Evolutionary conservation across 768 basidiomycete species (phyloP).

Genomic region (Mycena latifolia): DNA sequence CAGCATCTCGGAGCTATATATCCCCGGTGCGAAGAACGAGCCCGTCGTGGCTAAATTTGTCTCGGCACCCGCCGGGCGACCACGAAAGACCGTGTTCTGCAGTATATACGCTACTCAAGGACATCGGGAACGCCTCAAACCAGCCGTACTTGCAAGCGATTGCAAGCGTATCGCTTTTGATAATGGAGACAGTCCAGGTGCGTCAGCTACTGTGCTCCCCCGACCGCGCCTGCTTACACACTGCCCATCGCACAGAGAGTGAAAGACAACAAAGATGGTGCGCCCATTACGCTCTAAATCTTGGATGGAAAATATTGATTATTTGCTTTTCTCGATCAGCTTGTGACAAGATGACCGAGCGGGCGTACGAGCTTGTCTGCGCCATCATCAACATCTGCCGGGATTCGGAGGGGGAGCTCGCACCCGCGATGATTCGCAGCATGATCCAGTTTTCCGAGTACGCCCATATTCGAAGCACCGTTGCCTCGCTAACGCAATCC

Average conservation of each 20-base stretch:
- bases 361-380: conserved; percentile 31
- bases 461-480: too few relatives aligned
- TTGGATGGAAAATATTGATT: conserved; percentile 1
- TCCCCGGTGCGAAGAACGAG: too few relatives aligned
- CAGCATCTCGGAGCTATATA: too few relatives aligned
- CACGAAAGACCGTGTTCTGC: conserved; percentile 21
- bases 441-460: conserved; percentile 33
- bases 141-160: conserved; percentile 34
- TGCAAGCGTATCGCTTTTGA: conserved; percentile 26
- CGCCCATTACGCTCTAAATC: neutral
- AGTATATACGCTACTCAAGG: conserved; percentile 28
- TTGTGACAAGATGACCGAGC: conserved; percentile 28
- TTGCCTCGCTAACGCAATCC: neutral
- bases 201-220: neutral
- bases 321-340: conserved; percentile 8
- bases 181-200: conserved; percentile 33
- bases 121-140: conserved; percentile 32
- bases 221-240: neutral
- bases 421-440: conserved; percentile 26
- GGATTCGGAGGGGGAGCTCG: conserved; percentile 28
- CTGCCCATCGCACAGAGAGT: conserved; percentile 19
- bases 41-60: too few relatives aligned
- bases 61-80: neutral
- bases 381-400: conserved; percentile 34
- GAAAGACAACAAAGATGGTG: conserved; percentile 31